Base-by-base conservation (phyloP, 2,329 filamentous ascomycete species). In the Harringtonia lauricola region DNA sequence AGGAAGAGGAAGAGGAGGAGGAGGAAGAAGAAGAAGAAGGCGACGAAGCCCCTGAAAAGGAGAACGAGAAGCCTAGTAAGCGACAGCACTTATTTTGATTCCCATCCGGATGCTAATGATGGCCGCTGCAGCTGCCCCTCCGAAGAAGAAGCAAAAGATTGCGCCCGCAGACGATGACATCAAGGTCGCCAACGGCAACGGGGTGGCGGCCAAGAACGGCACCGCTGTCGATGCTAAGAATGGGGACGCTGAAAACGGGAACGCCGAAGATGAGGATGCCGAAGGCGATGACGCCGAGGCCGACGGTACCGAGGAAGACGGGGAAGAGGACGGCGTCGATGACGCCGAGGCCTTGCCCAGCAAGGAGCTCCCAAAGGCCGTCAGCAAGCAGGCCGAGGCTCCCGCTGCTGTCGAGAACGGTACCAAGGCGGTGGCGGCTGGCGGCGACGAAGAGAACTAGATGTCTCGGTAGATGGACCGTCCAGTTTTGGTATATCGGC, bases 81-180 rank as follows among this genome's bases (percentile, higher is more conserved):
- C n/a, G n/a, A n/a, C n/a, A n/a, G n/a, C n/a, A n/a, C n/a, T n/a
- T n/a, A n/a, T n/a, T n/a, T n/a, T n/a, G n/a, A n/a, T n/a, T n/a
- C n/a, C n/a, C n/a, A n/a, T n/a, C n/a, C n/a, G n/a, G n/a, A n/a
- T n/a, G n/a, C n/a, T n/a, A 57, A 62, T 47, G 2, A 5, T 5
- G 8, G 26, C n/a, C 21, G 8, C 17, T 14, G 17, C 36, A 51
- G 46, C 37, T 14, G 62, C 63, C 42, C 68, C 67, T 39, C 70
- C 70, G 31, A 65, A 64, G 45, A 74, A 74, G 63, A 72, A 71
- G 61, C 64, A 63, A 53, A 74, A 71, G 65, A 70, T 66, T 22
- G 58, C 52, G 21, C 57, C 57, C 22, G 52, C 56, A 12, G 48
- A 48, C 19, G 55, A 48, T 18, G 55, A 55, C 36, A 62, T 63